Percentiles rank a stretch among this genome's conserved stretches.
Conservation (phyloP, 108 stramenopile species). For the Chaetoceros tenuissimus region DNA sequence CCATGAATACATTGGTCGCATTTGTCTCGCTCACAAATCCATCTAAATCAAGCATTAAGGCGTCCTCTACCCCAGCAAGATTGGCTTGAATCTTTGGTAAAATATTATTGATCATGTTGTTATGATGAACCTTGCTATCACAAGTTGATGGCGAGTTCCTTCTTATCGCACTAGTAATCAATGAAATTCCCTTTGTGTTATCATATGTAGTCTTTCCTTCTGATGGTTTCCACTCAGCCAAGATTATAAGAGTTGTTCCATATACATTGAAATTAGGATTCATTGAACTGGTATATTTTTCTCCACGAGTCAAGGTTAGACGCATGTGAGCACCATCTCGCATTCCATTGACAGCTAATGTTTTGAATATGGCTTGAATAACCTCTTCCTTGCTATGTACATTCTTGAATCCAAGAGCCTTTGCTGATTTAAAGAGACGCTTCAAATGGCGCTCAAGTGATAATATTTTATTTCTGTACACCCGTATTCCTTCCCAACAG, state of each 20-base stretch:
- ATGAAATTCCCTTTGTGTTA: conserved; percentile 68
- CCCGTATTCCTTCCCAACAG: conserved; percentile 84
- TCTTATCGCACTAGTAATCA: conserved; percentile 73
- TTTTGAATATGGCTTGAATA: conserved; percentile 80
- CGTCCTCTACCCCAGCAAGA: conserved; percentile 77
- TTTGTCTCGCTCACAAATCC: conserved; percentile 90
- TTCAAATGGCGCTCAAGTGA: conserved; percentile 79
- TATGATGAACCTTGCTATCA: conserved; percentile 88
- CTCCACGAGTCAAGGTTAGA: conserved; percentile 84
- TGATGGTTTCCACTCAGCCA: conserved; percentile 89
- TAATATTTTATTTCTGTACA: conserved; percentile 79
- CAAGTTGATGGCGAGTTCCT: conserved; percentile 71
- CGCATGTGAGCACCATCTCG: conserved; percentile 87
- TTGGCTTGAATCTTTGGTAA: conserved; percentile 94
- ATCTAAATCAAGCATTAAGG: conserved; percentile 87
- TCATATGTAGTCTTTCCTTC: conserved; percentile 86
- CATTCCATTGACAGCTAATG: conserved; percentile 91
- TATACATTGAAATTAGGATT: conserved; percentile 91
- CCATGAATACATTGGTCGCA: conserved; percentile 92
- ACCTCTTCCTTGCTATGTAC: conserved; percentile 74
- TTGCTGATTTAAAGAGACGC: conserved; percentile 80
- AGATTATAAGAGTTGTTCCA: conserved; percentile 84
- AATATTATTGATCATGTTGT: conserved; percentile 87
- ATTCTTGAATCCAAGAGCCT: conserved; percentile 82
- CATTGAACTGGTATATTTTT: conserved; percentile 84